phyloP scores from a whole-genome alignment of 1,284 basidiomycete species.

The Puccinia horiana region DNA sequence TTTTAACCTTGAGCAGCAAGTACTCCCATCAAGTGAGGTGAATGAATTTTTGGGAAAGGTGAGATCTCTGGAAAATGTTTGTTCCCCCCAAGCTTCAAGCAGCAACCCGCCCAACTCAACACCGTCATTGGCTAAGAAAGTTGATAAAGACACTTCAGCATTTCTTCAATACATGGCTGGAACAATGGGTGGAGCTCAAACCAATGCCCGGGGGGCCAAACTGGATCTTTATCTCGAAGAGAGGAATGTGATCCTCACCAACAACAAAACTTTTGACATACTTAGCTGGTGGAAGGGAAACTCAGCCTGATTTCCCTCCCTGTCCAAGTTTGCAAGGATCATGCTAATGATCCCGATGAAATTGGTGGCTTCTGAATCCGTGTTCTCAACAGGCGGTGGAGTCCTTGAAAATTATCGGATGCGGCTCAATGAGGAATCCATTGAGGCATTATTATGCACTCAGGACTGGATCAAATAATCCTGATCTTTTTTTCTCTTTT shows the following conservation, averaged over 20 bases:
- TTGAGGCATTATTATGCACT: neutral
- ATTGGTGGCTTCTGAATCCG: neutral
- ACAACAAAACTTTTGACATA: neutral
- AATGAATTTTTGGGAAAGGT: neutral
- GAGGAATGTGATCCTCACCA: neutral
- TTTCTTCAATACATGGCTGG: slow-evolving; percentile 17
- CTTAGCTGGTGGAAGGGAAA: slow-evolving; percentile 3
- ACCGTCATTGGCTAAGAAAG: neutral
- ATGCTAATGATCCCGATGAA: neutral
- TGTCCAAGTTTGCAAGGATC: neutral
- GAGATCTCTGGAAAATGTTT: neutral
- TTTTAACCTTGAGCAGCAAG: neutral
- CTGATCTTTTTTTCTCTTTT: no score
- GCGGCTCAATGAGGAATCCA: neutral
- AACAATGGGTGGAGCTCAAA: neutral
- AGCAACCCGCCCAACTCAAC: neutral
- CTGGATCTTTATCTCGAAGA: neutral
- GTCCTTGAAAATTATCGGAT: neutral
- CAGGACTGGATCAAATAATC: slow-evolving; percentile 3
- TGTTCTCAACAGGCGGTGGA: neutral
- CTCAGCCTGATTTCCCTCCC: neutral
- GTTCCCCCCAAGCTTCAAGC: neutral
- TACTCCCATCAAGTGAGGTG: neutral
- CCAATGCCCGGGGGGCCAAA: neutral
- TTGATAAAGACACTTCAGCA: neutral